phyloP scores from a whole-genome alignment of 805 yeast genomes.

The Myxozyma melibiosi region DNA sequence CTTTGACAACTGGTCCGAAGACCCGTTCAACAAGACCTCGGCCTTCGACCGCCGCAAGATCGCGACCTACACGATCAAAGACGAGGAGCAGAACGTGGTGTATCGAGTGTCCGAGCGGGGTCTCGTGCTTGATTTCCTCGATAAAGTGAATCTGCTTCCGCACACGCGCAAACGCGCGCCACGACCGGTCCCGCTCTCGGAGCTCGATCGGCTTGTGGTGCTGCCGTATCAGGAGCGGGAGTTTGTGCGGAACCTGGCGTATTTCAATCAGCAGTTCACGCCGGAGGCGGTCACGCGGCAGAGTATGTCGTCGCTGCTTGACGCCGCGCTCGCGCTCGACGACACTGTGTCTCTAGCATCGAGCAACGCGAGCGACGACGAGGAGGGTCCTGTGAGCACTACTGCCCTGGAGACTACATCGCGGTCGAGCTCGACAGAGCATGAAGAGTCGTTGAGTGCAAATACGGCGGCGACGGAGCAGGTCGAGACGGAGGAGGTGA shows the following conservation, averaged over 20 bases:
- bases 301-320: conserved; percentile 19
- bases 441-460: neutral
- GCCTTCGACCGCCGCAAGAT: conserved; percentile 32
- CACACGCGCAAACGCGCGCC: conserved; percentile 8
- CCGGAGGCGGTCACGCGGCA: conserved; percentile 19
- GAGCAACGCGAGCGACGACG: neutral
- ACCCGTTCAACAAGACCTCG: conserved; percentile 14
- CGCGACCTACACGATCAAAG: conserved; percentile 22
- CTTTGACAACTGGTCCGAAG: conserved; percentile 23
- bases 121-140: conserved; percentile 67
- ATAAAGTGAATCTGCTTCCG: conserved; percentile 48
- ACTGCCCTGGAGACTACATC: neutral
- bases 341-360: neutral
- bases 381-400: neutral
- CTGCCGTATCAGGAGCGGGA: conserved; percentile 28
- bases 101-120: conserved; percentile 70
- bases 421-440: neutral
- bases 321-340: conserved; percentile 17
- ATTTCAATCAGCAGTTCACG: conserved; percentile 37
- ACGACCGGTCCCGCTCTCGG: conserved; percentile 10
- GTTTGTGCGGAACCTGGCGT: conserved; percentile 28
- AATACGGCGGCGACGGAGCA: neutral
- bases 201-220: conserved; percentile 26
- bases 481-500: neutral
- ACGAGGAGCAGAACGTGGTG: conserved; percentile 48